These are phyloP conservation scores for Opeltia flavorubescens DNA, from an alignment of 495 filamentous ascomycete genomes.

Conservation along the genomic window DNA sequence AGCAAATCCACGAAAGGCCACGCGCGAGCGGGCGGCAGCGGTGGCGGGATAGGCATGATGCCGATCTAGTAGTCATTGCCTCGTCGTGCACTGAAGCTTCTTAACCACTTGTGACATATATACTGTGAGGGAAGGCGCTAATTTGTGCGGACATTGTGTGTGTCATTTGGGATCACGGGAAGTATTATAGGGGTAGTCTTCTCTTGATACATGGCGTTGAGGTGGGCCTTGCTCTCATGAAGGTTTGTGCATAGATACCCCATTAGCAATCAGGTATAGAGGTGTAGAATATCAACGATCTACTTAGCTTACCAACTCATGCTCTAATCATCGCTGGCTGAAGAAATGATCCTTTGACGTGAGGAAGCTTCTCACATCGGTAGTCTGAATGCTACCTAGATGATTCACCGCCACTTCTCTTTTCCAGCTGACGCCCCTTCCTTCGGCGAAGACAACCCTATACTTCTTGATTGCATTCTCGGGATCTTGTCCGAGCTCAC, in stretches of 20 bases:
- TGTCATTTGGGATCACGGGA: not conserved
- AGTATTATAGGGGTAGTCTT: too few relatives aligned
- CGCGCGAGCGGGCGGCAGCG: not conserved
- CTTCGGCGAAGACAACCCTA: conserved; percentile 41
- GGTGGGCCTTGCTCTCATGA: not conserved
- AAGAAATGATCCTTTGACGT: not conserved
- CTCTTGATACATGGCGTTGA: too few relatives aligned
- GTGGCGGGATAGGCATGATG: conserved; percentile 26
- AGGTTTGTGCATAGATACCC: too few relatives aligned
- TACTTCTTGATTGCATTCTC: conserved; percentile 42
- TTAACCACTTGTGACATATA: too few relatives aligned
- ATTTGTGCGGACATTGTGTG: not conserved
- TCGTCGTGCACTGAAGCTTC: not conserved
- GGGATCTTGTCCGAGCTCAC: conserved; percentile 29
- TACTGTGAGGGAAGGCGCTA: too few relatives aligned
- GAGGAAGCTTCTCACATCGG: not conserved
- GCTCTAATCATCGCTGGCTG: too few relatives aligned
- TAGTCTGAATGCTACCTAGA: not conserved
- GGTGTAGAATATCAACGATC: too few relatives aligned
- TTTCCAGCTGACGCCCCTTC: conserved; percentile 42
- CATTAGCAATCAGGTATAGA: too few relatives aligned
- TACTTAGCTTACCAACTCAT: too few relatives aligned
- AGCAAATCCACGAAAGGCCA: conserved; percentile 1
- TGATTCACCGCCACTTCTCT: not conserved
- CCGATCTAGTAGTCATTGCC: conserved; percentile 19